Evolutionary conservation across 495 filamentous ascomycete genomes (phyloP), one percentile per base, ranked within the genome.

Genomic region (Astrothelium subdiscretum): DNA sequence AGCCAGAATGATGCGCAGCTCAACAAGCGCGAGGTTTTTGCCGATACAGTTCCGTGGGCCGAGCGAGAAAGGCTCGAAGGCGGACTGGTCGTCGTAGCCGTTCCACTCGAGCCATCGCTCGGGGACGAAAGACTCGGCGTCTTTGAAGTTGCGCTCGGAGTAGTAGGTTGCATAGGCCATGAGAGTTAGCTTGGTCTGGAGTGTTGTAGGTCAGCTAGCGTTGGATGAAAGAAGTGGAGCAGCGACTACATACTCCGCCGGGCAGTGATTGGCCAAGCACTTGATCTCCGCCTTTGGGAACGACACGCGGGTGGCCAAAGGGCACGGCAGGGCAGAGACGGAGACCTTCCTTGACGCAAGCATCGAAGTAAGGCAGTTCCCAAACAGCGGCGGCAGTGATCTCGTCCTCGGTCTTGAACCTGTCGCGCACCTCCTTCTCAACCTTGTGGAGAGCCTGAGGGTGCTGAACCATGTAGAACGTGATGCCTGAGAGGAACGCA

Each of bases 331-430:
- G 80, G 59, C 77, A 79, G n/a, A 84, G 68, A 12, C 82, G 79
- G 29, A 82, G 72, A 0, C 79, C 77, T 69, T 85, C 82, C 26
- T 77, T 76, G 15, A 85, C 74, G 61, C 75, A 79, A 2, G 77
- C 79, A 12, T 71, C 70, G 24, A 79, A 65, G 52, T 77, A 80
- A 0, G 71, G 72, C 5, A 80, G 68, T 31, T 70, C 72, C 51
- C 66, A 68, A 3, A 77, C 71, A 66, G 75, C 65, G 24, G 68
- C 61, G 62, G 72, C 72, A 20, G 52, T 70, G 12, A 71, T 52
- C 20, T 73, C 69, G 29, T 63, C 57, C 58, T 70, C 68, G 8
- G 58, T 57, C 59, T 66, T 65, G 63, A 67, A 65, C 0, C 62
- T 51, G 3, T 13, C 32, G 8, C 71, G 67, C 27, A 73, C 65